Base-by-base conservation (phyloP, 768 basidiomycete species). In the Collybiopsis luxurians region DNA sequence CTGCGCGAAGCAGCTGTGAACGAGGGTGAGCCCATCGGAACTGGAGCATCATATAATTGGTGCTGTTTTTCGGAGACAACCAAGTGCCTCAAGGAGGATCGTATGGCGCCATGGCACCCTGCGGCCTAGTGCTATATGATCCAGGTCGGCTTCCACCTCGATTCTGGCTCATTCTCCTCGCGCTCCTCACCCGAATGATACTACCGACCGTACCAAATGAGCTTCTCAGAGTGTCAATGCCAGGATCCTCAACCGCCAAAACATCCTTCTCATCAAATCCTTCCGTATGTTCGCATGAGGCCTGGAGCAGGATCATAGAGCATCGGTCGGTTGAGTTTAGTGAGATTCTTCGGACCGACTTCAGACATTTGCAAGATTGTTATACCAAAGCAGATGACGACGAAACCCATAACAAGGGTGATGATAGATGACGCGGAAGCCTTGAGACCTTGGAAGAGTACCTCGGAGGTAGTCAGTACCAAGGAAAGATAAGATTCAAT, bases 321-420 rank as follows among this genome's bases (percentile, higher is more conserved):
- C 89, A 82, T 17, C 96, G 81, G 68, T 98, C n/a, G n/a, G n/a
- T n/a, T 97, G 64, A 99, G 88, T 47, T 84, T 84, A 57, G 77
- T 76, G 65, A 98, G 80, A 53, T 85, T 73, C 19, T 77, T 78
- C 10, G 97, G 96, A 67, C 98, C 96, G 62, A 98, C 84, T 74
- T 92, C 92, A 69, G 89, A 92, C 83, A 96, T 89, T 72, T 99
- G 97, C 7, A 99, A 85, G 61, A 99, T 86, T 27, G 90, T 90
- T 69, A 98, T 98, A 19, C 96, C 96, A 21, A 92, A 73, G 66
- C 90, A 93, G 54, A 95, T 95, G 57, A 90, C 85, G 60, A 97
- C 71, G 78, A 99, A 98, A 7, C 85, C 95, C 80, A 96, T 82
- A 23, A 96, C 88, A 56, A 98, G 81, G 1, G 95, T 97, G 50